A percentile compares a stretch with the other conserved stretches of the same genome.
Conservation (phyloP, 1,284 basidiomycete species). For the Cystobasidiaceae sp. region DNA sequence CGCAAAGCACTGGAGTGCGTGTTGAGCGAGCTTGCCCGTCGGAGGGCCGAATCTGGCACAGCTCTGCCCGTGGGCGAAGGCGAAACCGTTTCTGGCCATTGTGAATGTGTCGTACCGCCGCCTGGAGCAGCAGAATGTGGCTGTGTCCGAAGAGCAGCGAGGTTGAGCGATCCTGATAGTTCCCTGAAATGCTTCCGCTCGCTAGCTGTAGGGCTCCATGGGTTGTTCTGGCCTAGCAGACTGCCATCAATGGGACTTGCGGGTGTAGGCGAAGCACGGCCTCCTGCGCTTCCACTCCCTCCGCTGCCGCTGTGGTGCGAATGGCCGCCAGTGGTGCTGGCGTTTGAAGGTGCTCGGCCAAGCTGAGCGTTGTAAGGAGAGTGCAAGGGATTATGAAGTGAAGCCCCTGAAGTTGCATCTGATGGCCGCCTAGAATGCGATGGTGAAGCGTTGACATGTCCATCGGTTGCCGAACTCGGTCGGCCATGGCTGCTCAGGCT, state of each 20-base stretch:
- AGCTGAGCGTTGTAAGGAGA: not conserved
- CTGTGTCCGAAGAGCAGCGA: not conserved
- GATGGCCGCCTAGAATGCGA: constrained; percentile 13
- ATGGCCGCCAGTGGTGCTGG: not conserved
- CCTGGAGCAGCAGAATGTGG: not conserved
- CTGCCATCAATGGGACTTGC: constrained; percentile 13
- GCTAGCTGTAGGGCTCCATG: constrained; percentile 20
- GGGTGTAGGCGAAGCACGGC: constrained; percentile 10
- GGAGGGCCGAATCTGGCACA: not conserved
- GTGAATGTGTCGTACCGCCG: not conserved
- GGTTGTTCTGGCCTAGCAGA: constrained; percentile 16
- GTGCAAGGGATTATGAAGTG: not conserved
- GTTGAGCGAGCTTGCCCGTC: not conserved
- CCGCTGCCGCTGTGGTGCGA: not conserved
- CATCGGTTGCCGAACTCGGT: not conserved
- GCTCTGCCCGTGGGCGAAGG: not conserved
- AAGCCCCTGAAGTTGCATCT: not conserved
- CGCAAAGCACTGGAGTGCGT: not conserved
- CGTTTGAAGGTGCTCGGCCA: not conserved
- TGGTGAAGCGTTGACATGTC: not conserved
- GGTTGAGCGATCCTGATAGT: not conserved
- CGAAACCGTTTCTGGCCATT: not conserved
- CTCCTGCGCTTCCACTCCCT: not conserved
- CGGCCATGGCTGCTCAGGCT: constrained; percentile 8
- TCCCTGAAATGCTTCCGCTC: constrained; percentile 18